Base-by-base conservation (phyloP, 345 rosid species). In the Lepidium africanum region DNA sequence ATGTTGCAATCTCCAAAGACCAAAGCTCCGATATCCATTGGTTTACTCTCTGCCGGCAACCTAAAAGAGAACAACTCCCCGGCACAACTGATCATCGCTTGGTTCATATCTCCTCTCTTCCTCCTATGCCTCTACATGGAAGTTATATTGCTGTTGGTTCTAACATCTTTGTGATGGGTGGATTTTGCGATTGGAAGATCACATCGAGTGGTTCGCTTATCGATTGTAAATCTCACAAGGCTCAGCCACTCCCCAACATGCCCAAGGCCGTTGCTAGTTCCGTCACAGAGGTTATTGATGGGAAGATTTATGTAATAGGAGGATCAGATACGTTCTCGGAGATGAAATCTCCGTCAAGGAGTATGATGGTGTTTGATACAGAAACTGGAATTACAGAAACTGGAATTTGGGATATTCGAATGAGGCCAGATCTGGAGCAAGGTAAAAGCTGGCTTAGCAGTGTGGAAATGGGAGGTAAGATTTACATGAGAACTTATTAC, bases 71-170 rank as follows among this genome's bases (percentile, higher is more conserved):
- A 17, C 7, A 10, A 3, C 0, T 30, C 32, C 23, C 53, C 41
- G 54, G 43, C n/a, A 14, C 2, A 13, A 7, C 12, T 38, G 61
- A 72, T 30, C 16, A 40, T 21, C 59, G 66, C 0, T 14, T 72
- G 46, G 53, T 64, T 1, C 71, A 41, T 14, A 49, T 72, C 65
- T 6, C 71, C 0, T 56, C 71, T 1, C 71, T 72, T 3, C 76
- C 76, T 65, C 66, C 71, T 2, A 72, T 58, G 76, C 60, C 71
- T 5, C 9, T 72, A 0, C 58, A 71, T 12, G 76, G 64, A 38
- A 65, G 76, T 66, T 65, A 57, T 27, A 38, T 65, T 7, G 59
- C 37, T 11, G 17, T 73, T 2, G 76, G 66, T 15, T 58, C 71
- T 0, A 65, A 15, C 2, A 65, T 73, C 21, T 73, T 30, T 25